Conservation (phyloP, 805 yeast genomes). For the Myxozyma nipponensis region DNA sequence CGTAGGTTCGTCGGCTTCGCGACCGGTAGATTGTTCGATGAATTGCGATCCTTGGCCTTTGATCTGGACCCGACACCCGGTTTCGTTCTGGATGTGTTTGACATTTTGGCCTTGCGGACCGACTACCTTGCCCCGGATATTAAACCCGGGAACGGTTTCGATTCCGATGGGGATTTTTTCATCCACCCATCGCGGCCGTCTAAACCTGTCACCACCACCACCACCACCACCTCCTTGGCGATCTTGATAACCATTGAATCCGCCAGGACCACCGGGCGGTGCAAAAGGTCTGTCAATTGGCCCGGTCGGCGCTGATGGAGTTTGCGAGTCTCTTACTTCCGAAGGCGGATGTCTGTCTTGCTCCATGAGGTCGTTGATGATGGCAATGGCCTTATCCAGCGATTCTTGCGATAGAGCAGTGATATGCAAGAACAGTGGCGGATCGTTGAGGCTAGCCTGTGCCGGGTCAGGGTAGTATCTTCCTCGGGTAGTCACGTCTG, state of each 20-base stretch:
- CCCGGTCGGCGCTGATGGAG: neutral
- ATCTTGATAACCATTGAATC: neutral
- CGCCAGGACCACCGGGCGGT: slow-evolving; percentile 3
- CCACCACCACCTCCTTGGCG: slow-evolving; percentile 1
- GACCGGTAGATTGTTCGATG: slow-evolving; percentile 34
- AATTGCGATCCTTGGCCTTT: slow-evolving; percentile 39
- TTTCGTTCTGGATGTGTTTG: slow-evolving; percentile 37
- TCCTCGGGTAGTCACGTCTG: slow-evolving; percentile 36
- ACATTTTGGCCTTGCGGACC: slow-evolving; percentile 39
- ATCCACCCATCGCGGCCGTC: slow-evolving; percentile 28
- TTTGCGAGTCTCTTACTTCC: neutral
- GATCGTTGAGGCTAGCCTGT: slow-evolving; percentile 34
- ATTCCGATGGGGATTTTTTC: slow-evolving; percentile 29
- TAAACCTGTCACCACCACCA: neutral
- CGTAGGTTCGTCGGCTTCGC: slow-evolving; percentile 36
- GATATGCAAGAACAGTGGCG: slow-evolving; percentile 42
- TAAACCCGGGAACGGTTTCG: slow-evolving; percentile 30
- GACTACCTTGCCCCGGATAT: slow-evolving; percentile 36
- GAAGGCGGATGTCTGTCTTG: slow-evolving; percentile 28
- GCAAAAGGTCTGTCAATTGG: neutral
- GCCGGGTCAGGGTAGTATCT: slow-evolving; percentile 38
- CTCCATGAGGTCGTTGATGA: slow-evolving; percentile 52
- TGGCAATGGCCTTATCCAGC: slow-evolving; percentile 58
- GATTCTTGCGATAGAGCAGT: slow-evolving; percentile 54
- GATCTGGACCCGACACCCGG: slow-evolving; percentile 36